These are phyloP conservation scores for Ophiostoma australiae DNA, from an alignment of 2,329 filamentous ascomycete species.

Conservation along the genomic window DNA sequence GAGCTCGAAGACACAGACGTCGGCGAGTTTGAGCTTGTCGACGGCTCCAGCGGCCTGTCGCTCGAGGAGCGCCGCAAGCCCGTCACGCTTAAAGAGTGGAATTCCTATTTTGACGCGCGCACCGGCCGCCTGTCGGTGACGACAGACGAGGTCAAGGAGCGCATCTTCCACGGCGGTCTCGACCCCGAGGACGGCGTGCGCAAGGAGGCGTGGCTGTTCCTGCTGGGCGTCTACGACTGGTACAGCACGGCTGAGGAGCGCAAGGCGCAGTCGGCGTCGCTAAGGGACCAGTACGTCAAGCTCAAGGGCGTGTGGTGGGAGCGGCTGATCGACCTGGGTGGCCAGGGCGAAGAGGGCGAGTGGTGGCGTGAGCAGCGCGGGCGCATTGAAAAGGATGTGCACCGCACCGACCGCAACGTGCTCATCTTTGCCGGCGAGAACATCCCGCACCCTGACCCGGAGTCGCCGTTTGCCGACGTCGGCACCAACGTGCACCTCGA, in stretches of 20 bases:
- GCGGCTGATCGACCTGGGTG: constrained; percentile 74
- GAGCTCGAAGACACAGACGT: constrained; percentile 93
- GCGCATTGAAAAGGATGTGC: constrained; percentile 97
- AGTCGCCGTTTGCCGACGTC: constrained; percentile 85
- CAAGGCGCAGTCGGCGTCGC: constrained; percentile 73
- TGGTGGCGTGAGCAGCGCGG: constrained; percentile 95
- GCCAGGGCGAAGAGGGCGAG: constrained; percentile 75
- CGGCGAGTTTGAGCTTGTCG: constrained; percentile 90
- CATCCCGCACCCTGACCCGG: constrained; percentile 90
- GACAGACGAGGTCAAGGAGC: constrained; percentile 87
- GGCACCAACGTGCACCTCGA: constrained; percentile 97
- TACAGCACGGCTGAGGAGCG: constrained; percentile 82
- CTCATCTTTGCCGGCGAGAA: constrained; percentile 96
- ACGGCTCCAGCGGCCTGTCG: constrained; percentile 64
- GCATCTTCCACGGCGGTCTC: constrained; percentile 92
- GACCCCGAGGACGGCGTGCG: constrained; percentile 84
- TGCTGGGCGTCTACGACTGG: constrained; percentile 91
- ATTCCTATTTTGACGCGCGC: constrained; percentile 73
- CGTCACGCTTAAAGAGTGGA: constrained; percentile 82
- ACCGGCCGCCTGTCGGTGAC: constrained; percentile 75
- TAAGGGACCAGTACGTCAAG: constrained; percentile 88
- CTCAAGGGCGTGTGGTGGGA: constrained; percentile 98
- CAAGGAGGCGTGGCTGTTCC: constrained; percentile 94
- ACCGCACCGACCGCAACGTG: constrained; percentile 90
- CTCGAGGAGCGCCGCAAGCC: constrained; percentile 71